Conservation (phyloP, 2,329 filamentous ascomycete genomes). For the Cordyceps militaris region DNA sequence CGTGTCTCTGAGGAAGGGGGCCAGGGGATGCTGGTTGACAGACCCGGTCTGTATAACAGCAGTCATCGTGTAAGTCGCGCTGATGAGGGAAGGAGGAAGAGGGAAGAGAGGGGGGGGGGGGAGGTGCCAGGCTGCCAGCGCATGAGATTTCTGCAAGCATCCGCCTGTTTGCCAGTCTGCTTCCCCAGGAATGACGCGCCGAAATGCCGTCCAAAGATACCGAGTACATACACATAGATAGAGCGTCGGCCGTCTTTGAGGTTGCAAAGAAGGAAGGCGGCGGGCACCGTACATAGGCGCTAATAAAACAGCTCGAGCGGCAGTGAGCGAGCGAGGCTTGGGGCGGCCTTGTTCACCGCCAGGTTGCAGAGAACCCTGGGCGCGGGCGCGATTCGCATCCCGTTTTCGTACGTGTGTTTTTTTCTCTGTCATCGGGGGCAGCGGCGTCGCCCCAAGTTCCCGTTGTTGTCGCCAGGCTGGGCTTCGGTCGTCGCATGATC, state of each 20-base stretch:
- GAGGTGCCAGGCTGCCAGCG: too few relatives aligned
- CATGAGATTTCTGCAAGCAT: background rate
- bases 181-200: background rate
- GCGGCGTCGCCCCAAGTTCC: too few relatives aligned
- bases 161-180: background rate
- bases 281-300: too few relatives aligned
- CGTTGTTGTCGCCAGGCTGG: background rate
- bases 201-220: background rate
- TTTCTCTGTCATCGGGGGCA: too few relatives aligned
- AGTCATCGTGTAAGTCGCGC: background rate
- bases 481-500: constrained; percentile 1
- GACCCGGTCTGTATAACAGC: background rate
- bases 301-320: too few relatives aligned
- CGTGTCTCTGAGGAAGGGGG: background rate
- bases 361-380: background rate
- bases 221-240: too few relatives aligned
- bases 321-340: too few relatives aligned
- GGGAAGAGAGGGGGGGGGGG: too few relatives aligned
- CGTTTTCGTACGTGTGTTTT: background rate
- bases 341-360: background rate
- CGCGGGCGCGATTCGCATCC: background rate
- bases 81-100: background rate
- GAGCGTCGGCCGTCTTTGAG: too few relatives aligned
- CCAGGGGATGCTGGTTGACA: background rate
- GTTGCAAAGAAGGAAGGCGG: too few relatives aligned